Base-by-base conservation (phyloP, 768 basidiomycete species). In the Roridomyces roridus region DNA sequence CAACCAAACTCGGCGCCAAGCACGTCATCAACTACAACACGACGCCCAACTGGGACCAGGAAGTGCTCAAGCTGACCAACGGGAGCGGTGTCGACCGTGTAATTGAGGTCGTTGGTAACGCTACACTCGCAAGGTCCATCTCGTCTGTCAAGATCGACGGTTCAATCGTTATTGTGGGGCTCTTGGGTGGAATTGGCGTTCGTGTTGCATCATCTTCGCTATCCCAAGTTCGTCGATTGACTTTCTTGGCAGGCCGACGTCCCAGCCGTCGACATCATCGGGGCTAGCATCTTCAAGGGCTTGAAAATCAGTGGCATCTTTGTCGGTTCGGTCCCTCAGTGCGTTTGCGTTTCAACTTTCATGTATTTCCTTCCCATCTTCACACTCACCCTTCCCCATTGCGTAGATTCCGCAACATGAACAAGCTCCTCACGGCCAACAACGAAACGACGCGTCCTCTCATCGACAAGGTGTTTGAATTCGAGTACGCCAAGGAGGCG, bases 1-100 rank as follows among this genome's bases (percentile, higher is more conserved):
- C 72, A 25, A 73, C 69, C 51, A 71, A 68, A 37, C 72, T 82
- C 24, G 79, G 82, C 21, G 74, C 70, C 18, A 72, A 73, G 18
- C 69, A 81, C 46, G 57, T 79, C 21, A 80, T 86, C 70, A 83
- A 85, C 69, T 86, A 85, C 65, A 77, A 72, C 46, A 77, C 69
- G 57, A 72, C 68, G 5, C 76, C 77, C 2, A 65, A 80, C 31
- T 85, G 84, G 84, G 82, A 82, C 35, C 57, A 74, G 31, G 74
- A 81, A 52, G 81, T 80, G 2, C 55, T 75, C 28, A 68, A 71
- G 54, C 62, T 82, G 11, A 66, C 67, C 6, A 45, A 53, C 18
- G 65, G 65, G n/a, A 35, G 57, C 5, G 67, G 67, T 4, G 67
- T 64, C 3, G 67, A 67, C 44, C 65, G 59, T 47, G 52, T 66